Conservation (phyloP, 176 grass and related monocot species). For the Oryza meridionalis region DNA sequence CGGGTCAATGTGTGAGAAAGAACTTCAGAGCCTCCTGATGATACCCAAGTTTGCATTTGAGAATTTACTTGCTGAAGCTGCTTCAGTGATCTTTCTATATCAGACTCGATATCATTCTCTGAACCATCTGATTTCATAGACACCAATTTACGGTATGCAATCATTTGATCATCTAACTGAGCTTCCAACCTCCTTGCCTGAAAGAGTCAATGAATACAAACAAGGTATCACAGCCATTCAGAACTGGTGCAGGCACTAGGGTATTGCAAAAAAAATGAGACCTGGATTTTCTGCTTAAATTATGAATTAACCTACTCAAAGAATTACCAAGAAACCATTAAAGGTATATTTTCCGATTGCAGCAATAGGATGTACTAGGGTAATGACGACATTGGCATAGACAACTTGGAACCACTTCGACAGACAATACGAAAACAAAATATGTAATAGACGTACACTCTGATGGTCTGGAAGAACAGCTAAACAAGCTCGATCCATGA, state of each 20-base stretch:
- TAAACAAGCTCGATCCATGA: neutral
- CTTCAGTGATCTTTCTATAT: conserved; percentile 87
- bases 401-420: neutral
- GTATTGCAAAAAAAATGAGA: neutral
- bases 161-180: conserved; percentile 92
- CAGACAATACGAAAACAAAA: neutral
- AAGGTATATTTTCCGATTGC: neutral
- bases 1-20: conserved; percentile 95
- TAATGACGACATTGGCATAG: neutral
- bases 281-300: neutral
- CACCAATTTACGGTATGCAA: conserved; percentile 80
- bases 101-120: conserved; percentile 73
- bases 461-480: conserved; percentile 5
- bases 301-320: neutral
- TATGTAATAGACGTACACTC: neutral
- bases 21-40: conserved; percentile 89
- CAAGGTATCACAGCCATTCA: conserved; percentile 4
- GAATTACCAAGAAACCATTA: neutral
- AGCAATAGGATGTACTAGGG: neutral
- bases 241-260: neutral
- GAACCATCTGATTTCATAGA: conserved; percentile 92
- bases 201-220: conserved; percentile 8
- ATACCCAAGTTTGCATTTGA: conserved; percentile 97
- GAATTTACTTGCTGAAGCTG: conserved; percentile 95
- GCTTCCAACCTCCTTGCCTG: conserved; percentile 94